A percentile compares a stretch with the other conserved stretches of the same genome.
Evolutionary conservation across 2,329 filamentous ascomycete species (phyloP).

Genomic region (Drechslerella dactyloides): DNA sequence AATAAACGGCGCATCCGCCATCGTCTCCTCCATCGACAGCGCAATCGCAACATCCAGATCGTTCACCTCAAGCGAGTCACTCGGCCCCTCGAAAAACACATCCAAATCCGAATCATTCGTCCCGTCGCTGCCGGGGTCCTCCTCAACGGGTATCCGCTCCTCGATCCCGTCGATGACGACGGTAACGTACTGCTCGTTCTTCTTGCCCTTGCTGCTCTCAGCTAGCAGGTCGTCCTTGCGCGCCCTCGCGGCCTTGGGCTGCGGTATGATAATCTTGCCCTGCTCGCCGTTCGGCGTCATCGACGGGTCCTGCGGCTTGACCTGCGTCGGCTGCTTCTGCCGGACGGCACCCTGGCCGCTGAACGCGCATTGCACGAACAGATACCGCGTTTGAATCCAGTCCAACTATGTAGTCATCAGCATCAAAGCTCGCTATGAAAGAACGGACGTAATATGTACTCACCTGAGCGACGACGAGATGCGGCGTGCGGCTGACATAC

Average conservation of each 20-base stretch:
- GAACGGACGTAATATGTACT: too few species aligned
- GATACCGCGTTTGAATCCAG: constrained; percentile 89
- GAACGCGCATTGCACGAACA: constrained; percentile 66
- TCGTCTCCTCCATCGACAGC: constrained; percentile 37
- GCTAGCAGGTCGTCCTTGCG: constrained; percentile 38
- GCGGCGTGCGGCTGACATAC: constrained; percentile 62
- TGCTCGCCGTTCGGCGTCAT: constrained; percentile 57
- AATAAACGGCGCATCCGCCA: neutral
- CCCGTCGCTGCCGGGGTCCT: constrained; percentile 42
- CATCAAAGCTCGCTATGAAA: constrained; percentile 15
- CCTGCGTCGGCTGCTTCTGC: constrained; percentile 29
- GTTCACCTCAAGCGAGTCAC: constrained; percentile 12
- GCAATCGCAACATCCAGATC: constrained; percentile 46
- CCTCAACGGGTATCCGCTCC: constrained; percentile 36
- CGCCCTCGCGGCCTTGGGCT: constrained; percentile 38
- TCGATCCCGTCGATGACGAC: constrained; percentile 47
- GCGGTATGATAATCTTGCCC: constrained; percentile 57
- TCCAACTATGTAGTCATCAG: constrained; percentile 73
- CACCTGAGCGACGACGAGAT: constrained; percentile 43
- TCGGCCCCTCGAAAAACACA: constrained; percentile 20
- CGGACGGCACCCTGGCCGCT: constrained; percentile 19
- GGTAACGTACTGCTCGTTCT: constrained; percentile 27
- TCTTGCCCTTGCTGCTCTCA: constrained; percentile 34
- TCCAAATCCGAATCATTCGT: constrained; percentile 46
- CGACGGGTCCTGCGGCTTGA: constrained; percentile 57